Evolutionary conservation across 2,329 filamentous ascomycete species (phyloP), one percentile per base, ranked within the genome.

Genomic region (Massarina eburnea): DNA sequence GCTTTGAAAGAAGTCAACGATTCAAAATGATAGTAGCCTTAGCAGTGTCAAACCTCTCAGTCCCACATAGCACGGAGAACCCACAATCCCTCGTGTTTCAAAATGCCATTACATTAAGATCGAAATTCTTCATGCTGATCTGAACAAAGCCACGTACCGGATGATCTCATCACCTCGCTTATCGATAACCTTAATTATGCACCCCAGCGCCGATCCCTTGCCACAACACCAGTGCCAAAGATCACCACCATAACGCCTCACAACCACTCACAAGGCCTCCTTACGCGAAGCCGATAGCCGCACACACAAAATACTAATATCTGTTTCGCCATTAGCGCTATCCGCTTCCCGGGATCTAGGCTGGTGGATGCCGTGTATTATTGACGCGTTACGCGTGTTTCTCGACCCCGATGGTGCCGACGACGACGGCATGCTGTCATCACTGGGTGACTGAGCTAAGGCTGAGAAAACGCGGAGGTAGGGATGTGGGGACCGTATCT

Each of bases 121-220:
- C n/a, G n/a, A n/a, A n/a, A n/a, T n/a, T n/a, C n/a, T n/a, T n/a
- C n/a, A n/a, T n/a, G n/a, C n/a, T n/a, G n/a, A n/a, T n/a, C n/a
- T n/a, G n/a, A n/a, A n/a, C n/a, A n/a, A n/a, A n/a, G n/a, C n/a
- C n/a, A n/a, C n/a, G n/a, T n/a, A n/a, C n/a, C n/a, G n/a, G n/a
- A n/a, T n/a, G n/a, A 30, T 30, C 18, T 8, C 19, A 12, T 6
- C 17, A 3, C 34, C 40, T 43, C 45, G 45, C 41, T 44, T 41
- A 42, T 48, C 45, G 40, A 35, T 40, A 37, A 43, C 24, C 40
- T 39, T 24, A 44, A 43, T 38, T 22, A 10, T 12, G n/a, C 14
- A 24, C n/a, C 41, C 45, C 21, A 39, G 45, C 21, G 45, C 41
- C 37, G 45, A 48, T 48, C 45, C 18, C 30, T 21, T 35, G 22